phyloP scores from a whole-genome alignment of 2,329 filamentous ascomycete genomes.

The Helotiales sp. region DNA sequence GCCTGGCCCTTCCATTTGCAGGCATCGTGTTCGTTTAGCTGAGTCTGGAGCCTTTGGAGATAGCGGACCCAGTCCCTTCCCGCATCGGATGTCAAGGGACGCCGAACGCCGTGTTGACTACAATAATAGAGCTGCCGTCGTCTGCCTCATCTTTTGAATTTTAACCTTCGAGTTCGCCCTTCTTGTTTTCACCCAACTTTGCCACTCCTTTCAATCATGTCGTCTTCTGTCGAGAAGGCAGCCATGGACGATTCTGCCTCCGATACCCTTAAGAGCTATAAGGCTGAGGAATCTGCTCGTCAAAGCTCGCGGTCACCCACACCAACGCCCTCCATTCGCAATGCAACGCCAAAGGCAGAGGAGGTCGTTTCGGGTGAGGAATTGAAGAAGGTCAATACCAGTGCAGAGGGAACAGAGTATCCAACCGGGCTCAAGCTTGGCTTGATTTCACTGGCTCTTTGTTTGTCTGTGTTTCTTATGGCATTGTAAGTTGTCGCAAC shows the following conservation, averaged over 20 bases:
- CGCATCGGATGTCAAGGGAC: too few relatives aligned
- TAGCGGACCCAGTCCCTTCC: too few relatives aligned
- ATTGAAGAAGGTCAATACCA: slow-evolving; percentile 29
- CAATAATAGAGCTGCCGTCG: background rate
- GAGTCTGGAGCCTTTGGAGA: too few relatives aligned
- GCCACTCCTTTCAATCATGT: slow-evolving; percentile 12
- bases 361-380: slow-evolving; percentile 17
- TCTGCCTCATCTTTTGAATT: background rate
- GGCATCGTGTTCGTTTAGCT: too few relatives aligned
- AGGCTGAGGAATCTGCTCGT: slow-evolving; percentile 12
- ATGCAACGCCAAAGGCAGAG: background rate
- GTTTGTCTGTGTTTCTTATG: slow-evolving; percentile 32
- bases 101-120: background rate
- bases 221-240: slow-evolving; percentile 9
- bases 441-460: slow-evolving; percentile 31
- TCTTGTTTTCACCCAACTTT: background rate
- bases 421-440: slow-evolving; percentile 31
- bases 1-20: too few relatives aligned
- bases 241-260: slow-evolving; percentile 17
- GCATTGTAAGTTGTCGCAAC: slow-evolving; percentile 16
- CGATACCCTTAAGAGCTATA: slow-evolving; percentile 26
- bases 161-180: background rate
- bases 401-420: slow-evolving; percentile 32
- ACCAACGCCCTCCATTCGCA: background rate
- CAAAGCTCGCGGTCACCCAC: slow-evolving; percentile 16